phyloP scores from a whole-genome alignment of 129 eudicot species.

The Scalesia atractyloides region DNA sequence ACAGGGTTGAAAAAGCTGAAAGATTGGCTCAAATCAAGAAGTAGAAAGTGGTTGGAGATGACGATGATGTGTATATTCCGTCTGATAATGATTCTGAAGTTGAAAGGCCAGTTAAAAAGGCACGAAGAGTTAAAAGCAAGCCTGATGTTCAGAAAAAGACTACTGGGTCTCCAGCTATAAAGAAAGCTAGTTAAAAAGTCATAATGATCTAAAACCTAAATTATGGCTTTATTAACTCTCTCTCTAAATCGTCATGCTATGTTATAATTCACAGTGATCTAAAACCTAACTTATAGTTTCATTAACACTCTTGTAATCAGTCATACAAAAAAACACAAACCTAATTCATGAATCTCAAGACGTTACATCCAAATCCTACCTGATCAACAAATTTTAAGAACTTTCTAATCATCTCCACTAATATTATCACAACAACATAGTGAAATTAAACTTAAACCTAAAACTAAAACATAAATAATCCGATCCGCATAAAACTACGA shows the following conservation, averaged over 20 bases:
- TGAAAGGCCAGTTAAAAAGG: too few relatives aligned
- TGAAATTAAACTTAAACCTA: conserved; percentile 11
- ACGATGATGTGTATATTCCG: too few relatives aligned
- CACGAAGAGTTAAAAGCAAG: too few relatives aligned
- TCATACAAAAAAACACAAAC: conserved; percentile 11
- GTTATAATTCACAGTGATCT: conserved; percentile 10
- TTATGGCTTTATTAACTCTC: background rate
- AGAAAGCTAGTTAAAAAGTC: too few relatives aligned
- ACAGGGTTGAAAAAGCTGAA: too few relatives aligned
- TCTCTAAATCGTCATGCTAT: conserved; percentile 10
- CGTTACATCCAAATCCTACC: background rate
- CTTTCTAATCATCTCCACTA: conserved; percentile 8
- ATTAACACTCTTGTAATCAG: background rate
- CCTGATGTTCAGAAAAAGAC: too few relatives aligned
- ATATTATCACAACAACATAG: conserved; percentile 2
- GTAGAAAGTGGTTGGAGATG: too few relatives aligned
- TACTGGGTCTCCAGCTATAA: too few relatives aligned
- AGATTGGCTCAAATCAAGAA: too few relatives aligned
- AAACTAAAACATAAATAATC: conserved; percentile 16
- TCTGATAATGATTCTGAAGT: too few relatives aligned
- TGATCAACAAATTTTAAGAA: conserved; percentile 13
- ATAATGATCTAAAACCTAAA: conserved; percentile 15
- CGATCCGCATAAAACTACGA: background rate
- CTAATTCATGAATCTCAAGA: background rate
- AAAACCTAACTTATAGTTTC: conserved; percentile 4